These are phyloP conservation scores for Trichoderma simmonsii DNA, from an alignment of 2,329 filamentous ascomycete genomes.

Conservation along the genomic window DNA sequence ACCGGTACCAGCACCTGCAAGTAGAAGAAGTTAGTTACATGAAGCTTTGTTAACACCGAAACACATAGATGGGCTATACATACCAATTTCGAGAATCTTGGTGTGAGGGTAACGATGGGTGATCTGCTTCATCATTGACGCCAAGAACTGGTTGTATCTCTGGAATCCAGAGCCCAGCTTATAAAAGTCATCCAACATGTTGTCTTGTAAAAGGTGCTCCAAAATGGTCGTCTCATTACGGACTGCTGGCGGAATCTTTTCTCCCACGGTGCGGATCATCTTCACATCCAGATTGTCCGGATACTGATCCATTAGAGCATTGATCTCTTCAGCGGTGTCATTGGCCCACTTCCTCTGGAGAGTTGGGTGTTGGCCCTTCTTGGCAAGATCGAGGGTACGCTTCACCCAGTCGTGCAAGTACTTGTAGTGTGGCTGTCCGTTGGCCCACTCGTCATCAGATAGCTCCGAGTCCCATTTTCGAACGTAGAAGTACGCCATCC, in stretches of 20 bases:
- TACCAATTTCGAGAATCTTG: constrained; percentile 33
- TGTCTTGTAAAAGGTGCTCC: constrained; percentile 22
- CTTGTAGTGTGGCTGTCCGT: constrained; percentile 20
- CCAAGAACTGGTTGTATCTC: constrained; percentile 24
- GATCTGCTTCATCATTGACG: constrained; percentile 25
- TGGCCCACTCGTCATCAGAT: constrained; percentile 22
- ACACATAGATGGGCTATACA: too few species aligned
- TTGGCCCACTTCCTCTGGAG: not conserved
- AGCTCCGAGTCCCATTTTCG: too few species aligned
- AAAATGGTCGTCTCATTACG: constrained; percentile 32
- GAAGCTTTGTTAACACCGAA: constrained; percentile 18
- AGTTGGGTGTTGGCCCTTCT: too few species aligned
- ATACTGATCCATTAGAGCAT: constrained; percentile 15
- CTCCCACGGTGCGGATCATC: constrained; percentile 28
- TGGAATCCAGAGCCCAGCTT: constrained; percentile 20
- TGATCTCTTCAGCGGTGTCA: constrained; percentile 15
- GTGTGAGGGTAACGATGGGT: constrained; percentile 38
- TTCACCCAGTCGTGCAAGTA: constrained; percentile 24
- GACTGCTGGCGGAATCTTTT: constrained; percentile 32
- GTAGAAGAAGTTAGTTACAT: too few species aligned
- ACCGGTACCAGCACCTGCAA: constrained; percentile 41
- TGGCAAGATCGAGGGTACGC: constrained; percentile 12
- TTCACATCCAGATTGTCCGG: constrained; percentile 26
- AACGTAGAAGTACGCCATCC: too few species aligned
- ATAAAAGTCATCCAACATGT: constrained; percentile 23